Percentiles rank a stretch among this genome's conserved stretches.
Conservation (phyloP, 2,329 filamentous ascomycete species). For the Cephalotrichum gorgonifer region DNA sequence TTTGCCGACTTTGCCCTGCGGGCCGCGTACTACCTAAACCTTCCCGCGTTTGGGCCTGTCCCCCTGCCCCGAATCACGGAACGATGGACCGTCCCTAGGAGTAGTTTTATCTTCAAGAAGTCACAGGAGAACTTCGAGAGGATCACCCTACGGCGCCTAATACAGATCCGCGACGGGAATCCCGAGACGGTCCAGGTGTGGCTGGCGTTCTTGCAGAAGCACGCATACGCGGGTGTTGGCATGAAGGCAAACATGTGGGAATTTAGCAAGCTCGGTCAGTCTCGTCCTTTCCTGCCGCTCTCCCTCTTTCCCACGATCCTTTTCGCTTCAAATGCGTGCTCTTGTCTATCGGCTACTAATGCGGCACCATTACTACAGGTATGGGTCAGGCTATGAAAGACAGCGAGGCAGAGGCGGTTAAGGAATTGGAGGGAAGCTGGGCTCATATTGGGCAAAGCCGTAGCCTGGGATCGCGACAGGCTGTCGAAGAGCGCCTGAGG, state of each 20-base stretch:
- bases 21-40: conserved; percentile 84
- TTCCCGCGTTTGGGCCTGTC: conserved; percentile 76
- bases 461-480: conserved; percentile 37
- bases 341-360: background rate
- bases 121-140: conserved; percentile 96
- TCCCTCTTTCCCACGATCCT: background rate
- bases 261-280: conserved; percentile 55
- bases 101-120: conserved; percentile 94
- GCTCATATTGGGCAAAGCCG: conserved; percentile 43
- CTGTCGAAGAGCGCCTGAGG: conserved; percentile 47
- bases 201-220: conserved; percentile 85
- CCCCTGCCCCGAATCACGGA: conserved; percentile 80
- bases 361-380: background rate
- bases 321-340: too few relatives aligned
- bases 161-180: conserved; percentile 88
- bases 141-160: conserved; percentile 72
- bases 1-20: conserved; percentile 91
- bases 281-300: background rate
- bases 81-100: conserved; percentile 85
- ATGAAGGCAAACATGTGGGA: conserved; percentile 99
- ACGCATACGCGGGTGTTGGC: conserved; percentile 90
- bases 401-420: background rate
- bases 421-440: conserved; percentile 40
- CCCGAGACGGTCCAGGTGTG: conserved; percentile 82
- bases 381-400: background rate